Evolutionary conservation across 139 green algal genomes (phyloP), one percentile per base, ranked within the genome.

Genomic region (Ettlia oleoabundans): DNA sequence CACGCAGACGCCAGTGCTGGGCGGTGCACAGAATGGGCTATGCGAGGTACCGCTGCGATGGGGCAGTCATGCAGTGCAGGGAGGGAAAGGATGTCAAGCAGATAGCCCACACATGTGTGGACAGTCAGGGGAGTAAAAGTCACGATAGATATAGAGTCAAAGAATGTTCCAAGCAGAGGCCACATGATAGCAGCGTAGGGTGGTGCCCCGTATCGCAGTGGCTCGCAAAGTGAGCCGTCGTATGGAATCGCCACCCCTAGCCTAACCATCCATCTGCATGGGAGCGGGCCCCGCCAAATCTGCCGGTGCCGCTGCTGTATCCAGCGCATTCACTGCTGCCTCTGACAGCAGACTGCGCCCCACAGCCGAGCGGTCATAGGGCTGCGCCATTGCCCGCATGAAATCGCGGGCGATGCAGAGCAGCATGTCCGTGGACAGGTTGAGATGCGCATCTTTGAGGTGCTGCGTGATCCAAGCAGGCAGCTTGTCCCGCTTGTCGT

Each of bases 401-500:
- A 98, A 98, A 73, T 97, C 92, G 1, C 93, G 86, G 15, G 96
- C 91, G 1, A 99, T 94, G 63, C 93, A 89, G 51, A 98, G 38
- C 82, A 98, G 87, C 96, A 98, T 98, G 89, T 98, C 96, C 15
- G 96, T 98, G 70, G 91, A 94, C 41, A 99, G 91, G 87, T 99
- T 98, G 51, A 99, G 86, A 89, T 99, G 95, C 1, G 93, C 89
- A 77, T 98, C 95, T 77, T 92, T 91, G 30, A 99, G 85, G 73
- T 98, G 90, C 8, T 86, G 84, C 0, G 94, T 95, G 82, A 99
- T 99, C 97, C 97, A 99, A 22, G 68, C 77, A 1, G 95, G 95
- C 85, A 98, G 87, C 88, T 98, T 98, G 90, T 96, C 93, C 19
- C 96, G 90, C 92, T 99, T 99, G 90, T 99, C 97, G 69, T 95